These are phyloP conservation scores for Staphylotrichum longicolle DNA, from an alignment of 495 filamentous ascomycete genomes.

Conservation along the genomic window DNA sequence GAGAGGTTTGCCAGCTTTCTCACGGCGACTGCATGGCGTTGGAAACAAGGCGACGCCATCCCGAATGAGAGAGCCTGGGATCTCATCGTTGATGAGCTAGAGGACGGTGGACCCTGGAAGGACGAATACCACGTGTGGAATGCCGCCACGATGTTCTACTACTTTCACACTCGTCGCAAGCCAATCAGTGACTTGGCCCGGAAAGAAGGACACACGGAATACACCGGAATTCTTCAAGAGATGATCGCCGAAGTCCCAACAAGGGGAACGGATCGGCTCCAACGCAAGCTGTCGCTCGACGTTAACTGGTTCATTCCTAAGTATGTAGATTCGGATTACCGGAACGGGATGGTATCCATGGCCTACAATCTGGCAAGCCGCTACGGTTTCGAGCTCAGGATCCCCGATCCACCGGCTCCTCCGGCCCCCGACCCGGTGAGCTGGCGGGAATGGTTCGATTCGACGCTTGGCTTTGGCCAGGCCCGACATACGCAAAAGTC, in stretches of 20 bases:
- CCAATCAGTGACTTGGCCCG: background rate
- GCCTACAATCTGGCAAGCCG: background rate
- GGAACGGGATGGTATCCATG: background rate
- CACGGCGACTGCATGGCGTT: background rate
- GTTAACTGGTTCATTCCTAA: slow-evolving; percentile 2
- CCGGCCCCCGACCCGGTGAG: background rate
- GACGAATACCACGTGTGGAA: background rate
- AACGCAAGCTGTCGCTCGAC: slow-evolving; percentile 22
- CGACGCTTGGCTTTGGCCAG: background rate
- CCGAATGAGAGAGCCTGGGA: background rate
- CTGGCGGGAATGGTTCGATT: background rate
- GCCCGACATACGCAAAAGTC: no score
- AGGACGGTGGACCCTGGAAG: no score
- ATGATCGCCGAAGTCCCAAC: slow-evolving; percentile 21
- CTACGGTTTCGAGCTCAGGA: background rate
- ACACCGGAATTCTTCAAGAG: slow-evolving; percentile 18
- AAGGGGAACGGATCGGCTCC: slow-evolving; percentile 13
- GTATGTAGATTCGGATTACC: background rate
- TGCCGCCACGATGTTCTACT: slow-evolving; percentile 8
- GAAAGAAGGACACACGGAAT: slow-evolving; percentile 5
- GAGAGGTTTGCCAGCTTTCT: background rate
- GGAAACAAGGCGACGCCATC: background rate
- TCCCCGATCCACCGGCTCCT: background rate
- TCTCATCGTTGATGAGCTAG: background rate
- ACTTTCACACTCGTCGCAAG: slow-evolving; percentile 10